phyloP scores from a whole-genome alignment of 2,329 filamentous ascomycete species.

The Ophiognomonia clavigignenti-juglandacearum region DNA sequence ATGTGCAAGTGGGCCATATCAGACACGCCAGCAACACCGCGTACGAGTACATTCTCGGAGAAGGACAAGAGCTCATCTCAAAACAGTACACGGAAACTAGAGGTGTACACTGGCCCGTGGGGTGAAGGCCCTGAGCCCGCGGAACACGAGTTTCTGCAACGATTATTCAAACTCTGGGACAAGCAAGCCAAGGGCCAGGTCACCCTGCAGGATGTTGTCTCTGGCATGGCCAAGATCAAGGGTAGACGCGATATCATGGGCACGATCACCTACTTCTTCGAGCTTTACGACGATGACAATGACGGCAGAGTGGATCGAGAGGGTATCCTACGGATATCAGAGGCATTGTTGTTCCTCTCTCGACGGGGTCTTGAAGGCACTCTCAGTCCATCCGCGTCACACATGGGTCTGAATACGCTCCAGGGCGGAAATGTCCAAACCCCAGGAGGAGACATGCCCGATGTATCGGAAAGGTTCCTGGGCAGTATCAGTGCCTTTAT shows the following conservation, averaged over 20 bases:
- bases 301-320: constrained; percentile 92
- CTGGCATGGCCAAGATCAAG: constrained; percentile 85
- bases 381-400: constrained; percentile 60
- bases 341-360: constrained; percentile 88
- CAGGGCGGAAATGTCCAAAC: constrained; percentile 26
- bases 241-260: constrained; percentile 96
- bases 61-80: constrained; percentile 56
- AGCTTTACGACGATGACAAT: constrained; percentile 88
- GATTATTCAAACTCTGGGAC: constrained; percentile 87
- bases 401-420: constrained; percentile 44
- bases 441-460: constrained; percentile 36
- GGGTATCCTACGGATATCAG: constrained; percentile 90
- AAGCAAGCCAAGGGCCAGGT: constrained; percentile 70
- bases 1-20: constrained; percentile 92
- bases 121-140: constrained; percentile 63
- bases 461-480: constrained; percentile 75
- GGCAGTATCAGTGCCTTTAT: constrained; percentile 95
- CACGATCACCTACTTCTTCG: constrained; percentile 96
- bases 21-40: constrained; percentile 66
- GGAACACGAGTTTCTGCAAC: constrained; percentile 89
- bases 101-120: constrained; percentile 46
- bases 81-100: constrained; percentile 46
- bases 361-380: constrained; percentile 77
- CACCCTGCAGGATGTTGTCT: constrained; percentile 86
- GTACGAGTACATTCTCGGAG: constrained; percentile 41